A percentile compares a stretch with the other conserved stretches of the same genome.
These are phyloP conservation scores for Seminavis robusta DNA, from an alignment of 108 stramenopile species.

Conservation along the genomic window DNA sequence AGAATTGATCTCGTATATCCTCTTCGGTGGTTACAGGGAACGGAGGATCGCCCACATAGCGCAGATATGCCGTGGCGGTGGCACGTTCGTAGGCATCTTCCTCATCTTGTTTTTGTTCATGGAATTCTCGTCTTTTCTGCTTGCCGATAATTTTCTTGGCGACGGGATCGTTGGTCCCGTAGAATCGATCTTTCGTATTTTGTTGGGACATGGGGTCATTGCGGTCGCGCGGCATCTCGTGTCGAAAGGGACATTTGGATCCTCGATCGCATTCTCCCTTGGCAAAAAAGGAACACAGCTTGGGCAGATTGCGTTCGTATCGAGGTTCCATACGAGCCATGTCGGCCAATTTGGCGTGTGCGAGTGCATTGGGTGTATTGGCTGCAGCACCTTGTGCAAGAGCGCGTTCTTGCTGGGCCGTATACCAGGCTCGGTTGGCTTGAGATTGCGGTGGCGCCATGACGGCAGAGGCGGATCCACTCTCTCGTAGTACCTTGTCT, in stretches of 20 bases:
- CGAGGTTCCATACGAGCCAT: slow-evolving; percentile 93
- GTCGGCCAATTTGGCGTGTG: slow-evolving; percentile 73
- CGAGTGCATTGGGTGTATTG: slow-evolving; percentile 43
- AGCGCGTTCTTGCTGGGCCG: slow-evolving; percentile 71
- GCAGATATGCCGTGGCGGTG: slow-evolving; percentile 67
- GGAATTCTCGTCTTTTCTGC: slow-evolving; percentile 52
- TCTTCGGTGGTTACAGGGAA: slow-evolving; percentile 55
- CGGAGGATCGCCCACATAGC: slow-evolving; percentile 64
- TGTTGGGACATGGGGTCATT: slow-evolving; percentile 90
- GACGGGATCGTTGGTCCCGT: slow-evolving; percentile 90
- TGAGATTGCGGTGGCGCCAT: slow-evolving; percentile 81
- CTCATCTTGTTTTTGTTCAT: slow-evolving; percentile 39
- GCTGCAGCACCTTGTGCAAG: slow-evolving; percentile 66
- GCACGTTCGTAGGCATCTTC: slow-evolving; percentile 73
- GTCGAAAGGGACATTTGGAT: slow-evolving; percentile 93
- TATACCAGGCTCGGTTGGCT: slow-evolving; percentile 86
- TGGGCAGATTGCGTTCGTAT: slow-evolving; percentile 94
- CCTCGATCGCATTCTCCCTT: slow-evolving; percentile 95
- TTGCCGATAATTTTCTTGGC: slow-evolving; percentile 81
- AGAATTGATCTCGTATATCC: slow-evolving; percentile 75
- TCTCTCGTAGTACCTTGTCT: slow-evolving; percentile 85
- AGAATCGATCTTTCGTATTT: slow-evolving; percentile 94
- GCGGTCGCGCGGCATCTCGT: slow-evolving; percentile 93
- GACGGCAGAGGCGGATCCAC: slow-evolving; percentile 35
- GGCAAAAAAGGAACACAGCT: slow-evolving; percentile 95